Percentiles rank a stretch among this genome's conserved stretches.
Conservation (phyloP, 1,284 basidiomycete genomes). For the Sparassis latifolia region DNA sequence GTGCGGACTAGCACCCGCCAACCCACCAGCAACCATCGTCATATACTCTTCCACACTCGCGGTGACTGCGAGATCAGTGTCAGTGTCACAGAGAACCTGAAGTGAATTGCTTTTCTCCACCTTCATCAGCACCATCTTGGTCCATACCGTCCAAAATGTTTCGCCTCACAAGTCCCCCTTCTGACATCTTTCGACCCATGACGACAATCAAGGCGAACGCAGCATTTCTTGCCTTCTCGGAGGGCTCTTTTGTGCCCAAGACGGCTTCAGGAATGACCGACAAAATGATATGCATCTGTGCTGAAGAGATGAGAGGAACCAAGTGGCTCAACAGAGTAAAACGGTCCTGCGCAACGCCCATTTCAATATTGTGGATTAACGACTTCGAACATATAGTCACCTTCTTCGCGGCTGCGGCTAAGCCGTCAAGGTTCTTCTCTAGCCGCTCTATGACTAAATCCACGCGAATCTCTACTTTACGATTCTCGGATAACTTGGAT, state of each 20-base stretch:
- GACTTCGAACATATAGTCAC: constrained; percentile 26
- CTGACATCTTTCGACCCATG: constrained; percentile 91
- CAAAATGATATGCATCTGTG: constrained; percentile 80
- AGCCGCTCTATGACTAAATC: constrained; percentile 58
- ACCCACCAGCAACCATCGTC: constrained; percentile 94
- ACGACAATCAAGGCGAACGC: constrained; percentile 89
- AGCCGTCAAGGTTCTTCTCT: constrained; percentile 56
- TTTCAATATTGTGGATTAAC: not conserved
- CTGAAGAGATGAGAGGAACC: constrained; percentile 65
- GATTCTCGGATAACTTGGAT: constrained; percentile 61
- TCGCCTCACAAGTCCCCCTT: constrained; percentile 81
- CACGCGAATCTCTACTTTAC: constrained; percentile 49
- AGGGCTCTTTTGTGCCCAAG: constrained; percentile 96
- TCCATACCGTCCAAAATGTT: constrained; percentile 79
- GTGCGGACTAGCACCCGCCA: constrained; percentile 91
- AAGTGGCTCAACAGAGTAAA: constrained; percentile 72
- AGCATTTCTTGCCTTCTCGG: constrained; percentile 84
- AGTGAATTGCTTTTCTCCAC: constrained; percentile 29
- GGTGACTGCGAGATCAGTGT: constrained; percentile 36
- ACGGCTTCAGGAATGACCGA: constrained; percentile 92
- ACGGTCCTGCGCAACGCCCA: constrained; percentile 56
- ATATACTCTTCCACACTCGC: constrained; percentile 91
- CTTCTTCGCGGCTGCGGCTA: constrained; percentile 86
- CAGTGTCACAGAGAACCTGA: constrained; percentile 1
- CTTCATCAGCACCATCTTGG: constrained; percentile 55